Evolutionary conservation across 805 yeast species (phyloP).

Genomic region (Saturnispora mendoncae): DNA sequence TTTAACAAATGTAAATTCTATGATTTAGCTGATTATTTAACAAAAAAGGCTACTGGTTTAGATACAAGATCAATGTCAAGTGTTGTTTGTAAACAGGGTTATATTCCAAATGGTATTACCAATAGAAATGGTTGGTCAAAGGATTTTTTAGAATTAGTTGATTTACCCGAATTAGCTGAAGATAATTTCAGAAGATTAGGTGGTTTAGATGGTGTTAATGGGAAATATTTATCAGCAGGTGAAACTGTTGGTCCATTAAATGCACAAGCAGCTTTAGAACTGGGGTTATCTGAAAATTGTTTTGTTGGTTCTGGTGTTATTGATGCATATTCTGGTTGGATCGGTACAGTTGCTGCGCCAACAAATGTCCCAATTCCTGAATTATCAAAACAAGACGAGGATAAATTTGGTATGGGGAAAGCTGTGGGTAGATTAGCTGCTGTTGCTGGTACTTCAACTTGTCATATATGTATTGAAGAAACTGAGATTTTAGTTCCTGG

Average conservation of each 20-base stretch:
- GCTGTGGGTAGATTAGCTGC: conserved; percentile 89
- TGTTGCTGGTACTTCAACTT: conserved; percentile 97
- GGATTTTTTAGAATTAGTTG: conserved; percentile 62
- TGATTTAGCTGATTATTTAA: conserved; percentile 85
- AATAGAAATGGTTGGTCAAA: conserved; percentile 88
- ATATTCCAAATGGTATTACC: conserved; percentile 87
- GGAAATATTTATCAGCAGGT: conserved; percentile 78
- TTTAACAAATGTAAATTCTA: conserved; percentile 68
- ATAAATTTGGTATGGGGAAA: conserved; percentile 39
- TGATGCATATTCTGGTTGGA: conserved; percentile 98
- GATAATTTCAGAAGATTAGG: conserved; percentile 76
- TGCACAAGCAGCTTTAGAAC: conserved; percentile 59
- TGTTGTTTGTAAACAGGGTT: conserved; percentile 91
- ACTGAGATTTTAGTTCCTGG: conserved; percentile 88
- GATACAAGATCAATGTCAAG: conserved; percentile 87
- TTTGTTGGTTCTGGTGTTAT: conserved; percentile 93
- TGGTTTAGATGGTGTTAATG: conserved; percentile 68
- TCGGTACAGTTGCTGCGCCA: conserved; percentile 93
- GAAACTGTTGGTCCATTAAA: conserved; percentile 73
- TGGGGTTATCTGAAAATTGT: conserved; percentile 74
- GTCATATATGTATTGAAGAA: conserved; percentile 82
- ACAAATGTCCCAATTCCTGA: conserved; percentile 50
- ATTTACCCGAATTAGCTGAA: conserved; percentile 66
- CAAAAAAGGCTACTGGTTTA: conserved; percentile 81
- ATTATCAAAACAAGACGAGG: conserved; percentile 41